Conservation (phyloP, 257 asterid species). For the Solanum sitiens region DNA sequence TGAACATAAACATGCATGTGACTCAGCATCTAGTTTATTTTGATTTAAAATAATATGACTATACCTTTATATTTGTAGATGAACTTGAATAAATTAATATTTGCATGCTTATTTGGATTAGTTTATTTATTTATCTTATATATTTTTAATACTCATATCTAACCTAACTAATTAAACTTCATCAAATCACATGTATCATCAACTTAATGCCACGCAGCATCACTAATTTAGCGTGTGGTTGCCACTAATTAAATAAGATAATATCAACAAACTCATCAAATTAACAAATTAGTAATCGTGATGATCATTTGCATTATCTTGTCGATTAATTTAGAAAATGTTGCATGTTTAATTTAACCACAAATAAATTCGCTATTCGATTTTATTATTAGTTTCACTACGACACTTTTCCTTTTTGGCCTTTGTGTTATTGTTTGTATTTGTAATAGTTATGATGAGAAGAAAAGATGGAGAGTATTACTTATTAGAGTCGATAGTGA, state of each 20-base stretch:
- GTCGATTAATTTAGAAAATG: not conserved
- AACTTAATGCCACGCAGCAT: not conserved
- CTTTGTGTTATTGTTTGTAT: not conserved
- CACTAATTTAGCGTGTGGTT: slow-evolving; percentile 3
- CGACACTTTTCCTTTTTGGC: not conserved
- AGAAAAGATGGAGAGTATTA: not conserved
- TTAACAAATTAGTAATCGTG: not conserved
- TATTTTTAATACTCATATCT: not conserved
- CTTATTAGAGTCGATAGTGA: too few relatives aligned
- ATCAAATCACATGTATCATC: not conserved
- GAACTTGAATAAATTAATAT: not conserved
- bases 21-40: not conserved
- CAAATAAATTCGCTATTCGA: not conserved
- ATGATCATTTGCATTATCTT: not conserved
- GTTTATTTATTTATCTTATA: not conserved
- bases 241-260: slow-evolving; percentile 1
- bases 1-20: not conserved
- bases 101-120: not conserved
- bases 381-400: not conserved
- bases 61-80: not conserved
- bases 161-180: not conserved
- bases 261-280: not conserved
- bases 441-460: not conserved
- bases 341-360: not conserved
- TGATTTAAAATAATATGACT: not conserved